Base-by-base conservation (phyloP, 163 green algal species). In the Volvox carteri region DNA sequence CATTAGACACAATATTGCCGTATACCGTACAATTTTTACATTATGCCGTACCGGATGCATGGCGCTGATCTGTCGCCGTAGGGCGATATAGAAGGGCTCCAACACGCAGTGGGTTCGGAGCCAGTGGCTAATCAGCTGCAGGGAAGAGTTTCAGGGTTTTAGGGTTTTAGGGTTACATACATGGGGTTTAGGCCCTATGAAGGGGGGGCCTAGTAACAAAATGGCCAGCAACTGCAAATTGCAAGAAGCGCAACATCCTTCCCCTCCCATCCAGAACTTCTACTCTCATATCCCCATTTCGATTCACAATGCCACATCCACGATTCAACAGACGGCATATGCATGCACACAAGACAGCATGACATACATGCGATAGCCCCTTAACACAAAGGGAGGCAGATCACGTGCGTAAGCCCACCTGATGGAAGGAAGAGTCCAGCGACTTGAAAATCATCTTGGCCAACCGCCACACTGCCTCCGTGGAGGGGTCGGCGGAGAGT, bases 51-150 rank as follows among this genome's bases (percentile, higher is more conserved):
- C 89, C 44, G 94, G 93, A 83, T 96, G 92, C 86, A 93, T 83
- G 33, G 50, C 65, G 84, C 68, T 91, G 14, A 96, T 73, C 21
- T 92, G 44, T 60, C 94, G 86, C 41, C 79, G 73, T 30, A 91
- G 80, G 37, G 93, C 90, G 62, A 96, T 95, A 44, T 89, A 52
- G 77, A 92, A 95, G 0, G 94, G 94, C 88, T 96, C 94, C 52
- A 90, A 41, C 50, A 50, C 78, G n/a, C 85, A 90, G 72, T 96
- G 94, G 30, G 88, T 93, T 48, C 89, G 72, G 67, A 92, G 85
- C 78, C 85, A 96, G 87, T 96, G 93, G 30, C 72, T 92, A n/a
- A 94, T 54, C 62, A 96, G 86, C 91, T 94, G 90, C n/a, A 60
- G 88, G 18, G 88, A 12, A 6, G 85, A 91, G 12, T 44, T n/a